phyloP scores from a whole-genome alignment of 2,329 filamentous ascomycete species.

The Ustulina deusta region DNA sequence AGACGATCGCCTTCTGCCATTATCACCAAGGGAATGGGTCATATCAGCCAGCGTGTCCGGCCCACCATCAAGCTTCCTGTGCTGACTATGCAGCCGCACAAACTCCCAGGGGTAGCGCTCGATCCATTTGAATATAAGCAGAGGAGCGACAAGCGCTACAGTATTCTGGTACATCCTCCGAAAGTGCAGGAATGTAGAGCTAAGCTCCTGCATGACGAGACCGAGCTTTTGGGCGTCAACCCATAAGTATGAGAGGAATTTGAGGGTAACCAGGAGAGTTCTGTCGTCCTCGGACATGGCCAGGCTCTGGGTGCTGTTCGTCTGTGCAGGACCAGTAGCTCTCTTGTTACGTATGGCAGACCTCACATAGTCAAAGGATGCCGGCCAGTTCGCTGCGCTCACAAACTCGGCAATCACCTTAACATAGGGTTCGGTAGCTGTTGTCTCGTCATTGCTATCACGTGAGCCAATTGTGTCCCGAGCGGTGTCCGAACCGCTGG shows the following conservation, averaged over 20 bases:
- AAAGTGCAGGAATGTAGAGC: conserved; percentile 75
- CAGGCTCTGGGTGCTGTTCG: conserved; percentile 53
- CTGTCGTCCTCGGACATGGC: conserved; percentile 63
- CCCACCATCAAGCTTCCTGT: conserved; percentile 72
- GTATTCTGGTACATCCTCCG: conserved; percentile 73
- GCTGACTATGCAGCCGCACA: conserved; percentile 70
- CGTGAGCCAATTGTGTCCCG: conserved; percentile 50
- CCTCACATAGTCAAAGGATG: conserved; percentile 70
- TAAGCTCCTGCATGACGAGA: conserved; percentile 73
- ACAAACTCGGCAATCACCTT: conserved; percentile 72
- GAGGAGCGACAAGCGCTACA: conserved; percentile 70
- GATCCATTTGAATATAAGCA: conserved; percentile 74
- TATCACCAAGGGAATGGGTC: conserved; percentile 71
- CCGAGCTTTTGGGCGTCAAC: conserved; percentile 72
- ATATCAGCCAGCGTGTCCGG: conserved; percentile 78
- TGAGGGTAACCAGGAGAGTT: conserved; percentile 65
- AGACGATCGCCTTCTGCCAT: conserved; percentile 64
- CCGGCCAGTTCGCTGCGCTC: conserved; percentile 72
- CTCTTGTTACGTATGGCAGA: conserved; percentile 64
- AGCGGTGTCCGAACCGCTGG: conserved; percentile 54
- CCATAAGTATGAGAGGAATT: conserved; percentile 73
- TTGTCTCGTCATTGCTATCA: conserved; percentile 52
- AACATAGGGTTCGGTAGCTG: conserved; percentile 66
- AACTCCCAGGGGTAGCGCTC: conserved; percentile 74
- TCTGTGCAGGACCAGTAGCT: conserved; percentile 56